Evolutionary conservation across 2,329 filamentous ascomycete species (phyloP), one percentile per base, ranked within the genome.

Genomic region (Orbilia blumenaviensis): DNA sequence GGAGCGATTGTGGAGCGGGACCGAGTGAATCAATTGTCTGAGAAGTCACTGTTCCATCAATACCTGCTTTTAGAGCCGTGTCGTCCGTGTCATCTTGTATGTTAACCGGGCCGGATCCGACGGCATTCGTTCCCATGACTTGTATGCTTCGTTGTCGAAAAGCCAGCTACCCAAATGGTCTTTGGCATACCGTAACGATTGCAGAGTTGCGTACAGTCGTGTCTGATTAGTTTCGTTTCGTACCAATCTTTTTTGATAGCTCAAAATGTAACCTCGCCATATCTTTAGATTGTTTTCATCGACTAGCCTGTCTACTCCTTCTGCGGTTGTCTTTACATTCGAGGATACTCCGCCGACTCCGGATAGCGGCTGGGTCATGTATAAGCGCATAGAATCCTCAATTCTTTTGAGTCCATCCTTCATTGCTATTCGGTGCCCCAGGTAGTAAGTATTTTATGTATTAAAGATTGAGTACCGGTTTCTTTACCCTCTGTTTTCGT

Each of bases 161-260:
- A 73, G 61, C 68, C 68, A 73, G 14, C 44, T 29, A 9, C 50
- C 60, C n/a, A 74, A 12, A 21, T 74, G 61, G 23, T 44, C n/a
- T 25, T 42, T 66, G 10, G 16, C 58, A 6, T 42, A 66, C 9
- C 50, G 48, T 21, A 73, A 14, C 0, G 68, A 62, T 7, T 52
- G 27, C 7, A 73, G 27, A 3, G 60, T 73, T 2, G 32, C 38
- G 23, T 10, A 12, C 1, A 73, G 29, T 12, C 58, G 16, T 4
- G 42, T n/a, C 9, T 50, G 8, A 16, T 73, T 60, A 0, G 61
- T 21, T 29, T 73, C 50, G 14, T 58, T 50, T 12, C 48, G 60
- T 23, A 23, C 12, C 42, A 72, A 18, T 16, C 6, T 41, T 50
- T 66, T 6, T 14, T n/a, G 41, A 32, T 66, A 64, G 2, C 16